A percentile compares a stretch with the other conserved stretches of the same genome.
These are phyloP conservation scores for Mortierella antarctica DNA, from an alignment of 192 early-diverging fungal genomes.

Conservation along the genomic window DNA sequence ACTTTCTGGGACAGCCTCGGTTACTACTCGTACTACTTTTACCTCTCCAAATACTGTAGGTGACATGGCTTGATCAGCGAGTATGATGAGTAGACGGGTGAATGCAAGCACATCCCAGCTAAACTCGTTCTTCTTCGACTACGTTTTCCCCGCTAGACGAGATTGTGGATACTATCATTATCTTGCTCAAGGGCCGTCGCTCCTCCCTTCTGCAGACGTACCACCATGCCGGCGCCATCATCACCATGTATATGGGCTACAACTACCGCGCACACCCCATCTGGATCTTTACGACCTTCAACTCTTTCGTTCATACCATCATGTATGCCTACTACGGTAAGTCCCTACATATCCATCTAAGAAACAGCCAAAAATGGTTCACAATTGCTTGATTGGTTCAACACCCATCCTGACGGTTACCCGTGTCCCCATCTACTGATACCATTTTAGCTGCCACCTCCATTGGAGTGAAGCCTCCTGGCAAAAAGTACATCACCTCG, in stretches of 20 bases:
- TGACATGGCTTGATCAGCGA: neutral
- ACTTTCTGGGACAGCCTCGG: slow-evolving; percentile 68
- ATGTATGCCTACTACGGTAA: slow-evolving; percentile 78
- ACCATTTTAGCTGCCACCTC: slow-evolving; percentile 59
- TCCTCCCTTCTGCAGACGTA: slow-evolving; percentile 76
- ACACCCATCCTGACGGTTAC: neutral
- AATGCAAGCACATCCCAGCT: neutral
- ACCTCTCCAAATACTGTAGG: slow-evolving; percentile 79
- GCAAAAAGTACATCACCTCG: slow-evolving; percentile 73
- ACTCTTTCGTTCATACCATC: slow-evolving; percentile 81
- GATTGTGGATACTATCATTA: slow-evolving; percentile 81
- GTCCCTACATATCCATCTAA: neutral
- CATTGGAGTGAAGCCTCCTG: slow-evolving; percentile 70
- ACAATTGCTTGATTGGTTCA: neutral
- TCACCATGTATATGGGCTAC: slow-evolving; percentile 70
- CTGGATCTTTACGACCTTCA: slow-evolving; percentile 75
- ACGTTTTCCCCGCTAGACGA: slow-evolving; percentile 63
- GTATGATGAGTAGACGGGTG: neutral
- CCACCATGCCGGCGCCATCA: slow-evolving; percentile 79
- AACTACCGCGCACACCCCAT: slow-evolving; percentile 68
- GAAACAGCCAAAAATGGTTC: neutral
- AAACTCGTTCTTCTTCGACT: neutral
- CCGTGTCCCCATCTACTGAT: neutral
- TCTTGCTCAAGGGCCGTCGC: slow-evolving; percentile 72
- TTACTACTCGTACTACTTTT: slow-evolving; percentile 79